Conservation (phyloP, 306 rosid genomes). For the Fragaria iinumae region DNA sequence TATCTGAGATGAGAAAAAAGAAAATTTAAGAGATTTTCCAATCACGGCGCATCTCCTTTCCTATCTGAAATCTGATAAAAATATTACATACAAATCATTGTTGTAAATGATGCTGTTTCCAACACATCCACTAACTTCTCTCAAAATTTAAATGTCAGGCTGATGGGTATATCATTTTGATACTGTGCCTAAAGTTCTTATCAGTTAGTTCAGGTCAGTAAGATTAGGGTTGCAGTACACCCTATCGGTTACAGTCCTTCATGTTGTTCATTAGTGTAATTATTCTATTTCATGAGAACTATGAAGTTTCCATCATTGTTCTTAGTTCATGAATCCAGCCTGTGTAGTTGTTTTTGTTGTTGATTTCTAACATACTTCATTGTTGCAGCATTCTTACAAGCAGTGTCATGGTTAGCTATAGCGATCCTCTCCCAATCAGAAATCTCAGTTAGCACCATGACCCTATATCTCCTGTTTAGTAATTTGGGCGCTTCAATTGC, state of each 20-base stretch:
- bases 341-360: neutral
- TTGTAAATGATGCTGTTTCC: neutral
- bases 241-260: neutral
- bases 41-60: neutral
- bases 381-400: conserved; percentile 84
- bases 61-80: neutral
- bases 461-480: conserved; percentile 71
- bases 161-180: neutral
- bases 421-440: conserved; percentile 58
- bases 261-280: neutral
- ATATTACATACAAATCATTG: neutral
- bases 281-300: neutral
- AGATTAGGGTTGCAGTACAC: no score
- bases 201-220: neutral
- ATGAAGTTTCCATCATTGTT: neutral
- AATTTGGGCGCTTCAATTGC: conserved; percentile 91
- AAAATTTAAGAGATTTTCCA: neutral
- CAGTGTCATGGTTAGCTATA: conserved; percentile 79
- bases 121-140: neutral
- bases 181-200: neutral
- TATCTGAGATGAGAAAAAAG: neutral
- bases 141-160: neutral
- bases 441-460: conserved; percentile 53
- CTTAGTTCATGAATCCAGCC: neutral
- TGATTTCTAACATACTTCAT: conserved; percentile 10